Evolutionary conservation across 2,329 filamentous ascomycete genomes (phyloP), one percentile per base, ranked within the genome.

Genomic region (Gnomoniopsis sp.): DNA sequence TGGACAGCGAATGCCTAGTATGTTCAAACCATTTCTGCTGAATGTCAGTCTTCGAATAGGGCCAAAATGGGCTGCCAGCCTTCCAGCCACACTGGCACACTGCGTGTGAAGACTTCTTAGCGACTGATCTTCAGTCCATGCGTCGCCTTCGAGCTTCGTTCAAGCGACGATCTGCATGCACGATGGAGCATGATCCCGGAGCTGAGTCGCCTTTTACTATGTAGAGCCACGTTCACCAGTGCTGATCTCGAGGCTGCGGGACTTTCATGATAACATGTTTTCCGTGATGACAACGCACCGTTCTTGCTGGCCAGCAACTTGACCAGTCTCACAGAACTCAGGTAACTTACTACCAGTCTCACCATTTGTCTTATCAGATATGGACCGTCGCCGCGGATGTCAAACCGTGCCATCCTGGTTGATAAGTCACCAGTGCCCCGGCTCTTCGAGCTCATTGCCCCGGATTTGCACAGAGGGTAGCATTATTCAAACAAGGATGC

Each of bases 401-500:
- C 12, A 46, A 54, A 33, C 43, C 51, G 54, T 57, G 52, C 26
- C 19, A 53, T 61, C 47, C 44, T 53, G 34, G 30, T 30, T 46
- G 21, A 21, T 50, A 48, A 52, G 43, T 47, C 22, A 50, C 57
- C 50, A 60, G 41, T 41, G 53, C 57, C 59, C 59, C 52, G 59
- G 59, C 44, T 30, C 58, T 48, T 36, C 55, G 48, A 49, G 52
- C 36, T 58, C 53, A 30, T 38, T 61, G 57, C 61, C 61, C 61
- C 61, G 55, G 61, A 62, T 62, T 62, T 54, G 44, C 60, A 52
- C 54, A 49, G 50, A 36, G 53, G 41, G 49, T 46, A 58, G 59
- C 59, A 61, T 61, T 30, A 38, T 55, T 14, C 21, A 48, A 52
- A 55, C 51, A 14, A 56, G 49, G 59, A 51, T n/a, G 19, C 52